Percentiles rank a stretch among this genome's conserved stretches.
These are phyloP conservation scores for Cystobasidium tubakii DNA, from an alignment of 768 basidiomycete genomes.

Conservation along the genomic window DNA sequence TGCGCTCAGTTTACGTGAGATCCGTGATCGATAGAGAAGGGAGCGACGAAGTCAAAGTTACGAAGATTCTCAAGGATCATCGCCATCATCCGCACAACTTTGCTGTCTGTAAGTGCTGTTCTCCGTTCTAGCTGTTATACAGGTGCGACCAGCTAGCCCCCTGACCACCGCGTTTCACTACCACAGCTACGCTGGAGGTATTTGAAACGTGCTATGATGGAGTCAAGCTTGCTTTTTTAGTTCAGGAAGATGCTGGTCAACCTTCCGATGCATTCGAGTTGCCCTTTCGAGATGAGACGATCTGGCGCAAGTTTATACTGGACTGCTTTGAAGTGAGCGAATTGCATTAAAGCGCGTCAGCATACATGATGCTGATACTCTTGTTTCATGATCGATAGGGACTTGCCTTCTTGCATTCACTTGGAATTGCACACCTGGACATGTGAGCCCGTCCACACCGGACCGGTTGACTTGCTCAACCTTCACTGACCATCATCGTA, in stretches of 20 bases:
- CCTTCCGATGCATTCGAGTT: not conserved
- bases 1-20: not conserved
- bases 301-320: constrained; percentile 24
- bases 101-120: not conserved
- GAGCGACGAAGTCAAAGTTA: not conserved
- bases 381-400: not conserved
- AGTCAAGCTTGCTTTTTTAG: constrained; percentile 10
- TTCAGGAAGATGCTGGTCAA: constrained; percentile 25
- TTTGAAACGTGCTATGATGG: not conserved
- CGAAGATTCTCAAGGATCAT: not conserved
- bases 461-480: not conserved
- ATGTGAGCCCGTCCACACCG: constrained; percentile 19
- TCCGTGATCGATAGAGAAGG: not conserved
- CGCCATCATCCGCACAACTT: not conserved
- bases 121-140: no score
- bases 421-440: constrained; percentile 29
- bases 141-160: no score
- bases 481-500: not conserved
- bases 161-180: no score
- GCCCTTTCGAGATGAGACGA: not conserved
- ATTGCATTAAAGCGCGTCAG: not conserved
- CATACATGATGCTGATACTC: not conserved
- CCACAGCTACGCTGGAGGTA: constrained; percentile 5
- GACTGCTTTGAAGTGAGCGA: constrained; percentile 18
- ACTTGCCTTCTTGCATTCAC: constrained; percentile 11